These are phyloP conservation scores for Amanita phalloides DNA, from an alignment of 768 basidiomycete species.

Conservation along the genomic window DNA sequence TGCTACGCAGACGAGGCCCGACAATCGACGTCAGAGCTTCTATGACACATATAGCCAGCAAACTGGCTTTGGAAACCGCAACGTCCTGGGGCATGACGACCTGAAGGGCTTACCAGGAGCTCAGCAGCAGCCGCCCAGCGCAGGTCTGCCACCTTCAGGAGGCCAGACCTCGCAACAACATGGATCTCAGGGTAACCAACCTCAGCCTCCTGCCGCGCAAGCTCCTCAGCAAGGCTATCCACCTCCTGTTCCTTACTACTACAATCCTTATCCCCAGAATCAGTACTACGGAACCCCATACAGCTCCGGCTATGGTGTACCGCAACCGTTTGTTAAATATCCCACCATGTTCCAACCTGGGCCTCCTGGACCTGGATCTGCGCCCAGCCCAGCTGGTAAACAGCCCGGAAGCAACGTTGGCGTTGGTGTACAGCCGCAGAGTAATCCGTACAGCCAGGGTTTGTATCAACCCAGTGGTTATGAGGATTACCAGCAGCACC, in stretches of 20 bases:
- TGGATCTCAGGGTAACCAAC: conserved; percentile 39
- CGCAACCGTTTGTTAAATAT: conserved; percentile 70
- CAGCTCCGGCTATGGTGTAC: conserved; percentile 40
- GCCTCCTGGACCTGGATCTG: conserved; percentile 56
- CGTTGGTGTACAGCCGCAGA: conserved; percentile 33
- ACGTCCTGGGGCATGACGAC: conserved; percentile 53
- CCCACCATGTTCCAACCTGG: conserved; percentile 67
- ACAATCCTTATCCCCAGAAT: conserved; percentile 65
- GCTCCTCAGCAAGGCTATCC: conserved; percentile 58
- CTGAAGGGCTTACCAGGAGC: conserved; percentile 56
- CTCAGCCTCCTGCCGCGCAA: conserved; percentile 53
- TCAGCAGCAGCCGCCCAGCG: conserved; percentile 39
- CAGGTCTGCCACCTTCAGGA: conserved; percentile 39
- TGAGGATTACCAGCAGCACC: conserved; percentile 41
- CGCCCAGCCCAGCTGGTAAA: conserved; percentile 55
- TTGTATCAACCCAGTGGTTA: conserved; percentile 50
- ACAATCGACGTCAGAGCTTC: conserved; percentile 42
- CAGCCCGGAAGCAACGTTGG: conserved; percentile 48
- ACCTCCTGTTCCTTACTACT: conserved; percentile 49
- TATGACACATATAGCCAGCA: conserved; percentile 68
- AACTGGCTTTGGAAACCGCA: conserved; percentile 52
- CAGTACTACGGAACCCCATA: conserved; percentile 72
- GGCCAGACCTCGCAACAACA: conserved; percentile 50
- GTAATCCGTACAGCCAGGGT: conserved; percentile 52
- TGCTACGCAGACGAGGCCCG: conserved; percentile 1